Evolutionary conservation across 768 basidiomycete genomes (phyloP).

Genomic region (Tephrocybe rancida): DNA sequence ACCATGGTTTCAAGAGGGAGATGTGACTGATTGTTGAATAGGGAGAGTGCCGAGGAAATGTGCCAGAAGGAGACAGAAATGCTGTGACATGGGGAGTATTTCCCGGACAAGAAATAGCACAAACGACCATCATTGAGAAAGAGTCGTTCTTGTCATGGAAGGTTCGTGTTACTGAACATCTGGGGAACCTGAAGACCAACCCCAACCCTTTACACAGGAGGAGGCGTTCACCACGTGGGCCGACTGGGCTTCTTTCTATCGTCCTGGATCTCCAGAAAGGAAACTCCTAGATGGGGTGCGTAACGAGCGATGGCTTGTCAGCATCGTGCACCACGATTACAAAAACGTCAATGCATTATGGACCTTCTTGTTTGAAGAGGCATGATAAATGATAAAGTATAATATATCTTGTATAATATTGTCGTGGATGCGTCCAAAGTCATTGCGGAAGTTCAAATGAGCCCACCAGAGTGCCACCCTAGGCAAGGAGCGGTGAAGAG

Average conservation of each 20-base stretch:
- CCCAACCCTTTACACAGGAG: constrained; percentile 52
- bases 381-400: constrained; percentile 11
- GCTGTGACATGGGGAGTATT: constrained; percentile 99
- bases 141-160: constrained; percentile 98
- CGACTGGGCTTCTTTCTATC: constrained; percentile 90
- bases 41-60: constrained; percentile 83
- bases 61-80: constrained; percentile 78
- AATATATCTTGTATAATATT: constrained; percentile 12
- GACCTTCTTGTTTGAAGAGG: constrained; percentile 67
- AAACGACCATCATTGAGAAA: constrained; percentile 95
- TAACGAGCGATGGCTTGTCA: constrained; percentile 85
- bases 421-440: background rate
- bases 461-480: too few relatives aligned
- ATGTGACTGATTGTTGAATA: constrained; percentile 25
- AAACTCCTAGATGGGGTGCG: constrained; percentile 71
- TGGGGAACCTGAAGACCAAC: background rate
- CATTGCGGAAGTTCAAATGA: background rate
- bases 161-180: constrained; percentile 43
- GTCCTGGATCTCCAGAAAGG: constrained; percentile 73
- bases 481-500: too few relatives aligned
- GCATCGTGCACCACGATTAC: constrained; percentile 92
- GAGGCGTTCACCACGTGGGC: constrained; percentile 97
- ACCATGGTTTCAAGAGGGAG: background rate
- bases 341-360: constrained; percentile 79
- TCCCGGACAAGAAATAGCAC: constrained; percentile 93